Conservation (phyloP, 192 early-diverging fungal species). For the Gaertneriomyces semiglobifer region DNA sequence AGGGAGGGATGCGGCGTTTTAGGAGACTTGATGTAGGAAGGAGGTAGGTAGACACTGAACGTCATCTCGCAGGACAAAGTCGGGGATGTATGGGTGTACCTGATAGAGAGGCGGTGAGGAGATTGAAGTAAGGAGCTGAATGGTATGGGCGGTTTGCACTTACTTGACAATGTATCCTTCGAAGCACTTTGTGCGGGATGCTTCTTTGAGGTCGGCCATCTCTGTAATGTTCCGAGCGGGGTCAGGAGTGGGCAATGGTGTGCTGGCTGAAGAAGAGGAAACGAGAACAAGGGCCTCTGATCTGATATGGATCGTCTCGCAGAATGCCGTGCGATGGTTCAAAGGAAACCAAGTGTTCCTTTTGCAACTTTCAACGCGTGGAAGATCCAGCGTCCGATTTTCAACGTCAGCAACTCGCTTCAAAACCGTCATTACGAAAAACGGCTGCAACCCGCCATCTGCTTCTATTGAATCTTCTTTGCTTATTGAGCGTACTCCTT, state of each 20-base stretch:
- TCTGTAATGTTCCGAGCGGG: neutral
- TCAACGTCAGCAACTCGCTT: too few species aligned
- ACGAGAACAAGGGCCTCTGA: too few species aligned
- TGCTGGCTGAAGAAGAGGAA: too few species aligned
- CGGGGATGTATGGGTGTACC: conserved; percentile 55
- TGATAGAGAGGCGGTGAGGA: conserved; percentile 5
- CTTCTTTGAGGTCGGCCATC: conserved; percentile 12
- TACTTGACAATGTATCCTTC: conserved; percentile 71
- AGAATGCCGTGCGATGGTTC: too few species aligned
- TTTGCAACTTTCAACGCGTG: too few species aligned
- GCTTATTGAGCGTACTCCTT: too few species aligned
- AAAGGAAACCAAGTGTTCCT: too few species aligned
- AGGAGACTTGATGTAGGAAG: conserved; percentile 8
- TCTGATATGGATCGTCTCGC: too few species aligned
- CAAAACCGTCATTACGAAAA: too few species aligned
- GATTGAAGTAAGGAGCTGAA: neutral
- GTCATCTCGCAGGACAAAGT: conserved; percentile 67
- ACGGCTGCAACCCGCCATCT: too few species aligned
- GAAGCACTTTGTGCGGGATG: conserved; percentile 64
- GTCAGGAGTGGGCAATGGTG: conserved; percentile 7
- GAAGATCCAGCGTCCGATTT: too few species aligned
- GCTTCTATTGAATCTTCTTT: too few species aligned
- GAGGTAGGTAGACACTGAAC: conserved; percentile 74
- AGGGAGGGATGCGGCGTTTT: conserved; percentile 44
- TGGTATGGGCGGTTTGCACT: neutral